Conservation (phyloP, 202 grass and related monocot species). For the Schoenoplectus tabernaemontani region DNA sequence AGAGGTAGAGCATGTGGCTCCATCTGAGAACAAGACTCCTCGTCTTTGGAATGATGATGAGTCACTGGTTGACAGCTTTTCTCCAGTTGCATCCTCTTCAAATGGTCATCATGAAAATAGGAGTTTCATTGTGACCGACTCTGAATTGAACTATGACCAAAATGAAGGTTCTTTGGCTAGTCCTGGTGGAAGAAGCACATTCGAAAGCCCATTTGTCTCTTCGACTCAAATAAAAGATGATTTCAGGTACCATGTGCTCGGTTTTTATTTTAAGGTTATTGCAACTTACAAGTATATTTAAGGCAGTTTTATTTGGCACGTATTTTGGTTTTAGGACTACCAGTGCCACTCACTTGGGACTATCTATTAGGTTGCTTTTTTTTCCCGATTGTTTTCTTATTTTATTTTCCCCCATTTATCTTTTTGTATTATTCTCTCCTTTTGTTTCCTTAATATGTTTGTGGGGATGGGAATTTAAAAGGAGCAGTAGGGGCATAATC, state of each 20-base stretch:
- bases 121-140: conserved; percentile 41
- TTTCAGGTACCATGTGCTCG: conserved; percentile 43
- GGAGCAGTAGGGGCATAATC: background rate
- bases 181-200: conserved; percentile 64
- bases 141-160: conserved; percentile 63
- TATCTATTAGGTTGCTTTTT: background rate
- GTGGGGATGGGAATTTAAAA: background rate
- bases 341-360: background rate
- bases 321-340: background rate
- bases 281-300: background rate
- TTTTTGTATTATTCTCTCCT: background rate
- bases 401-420: background rate
- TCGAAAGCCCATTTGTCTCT: conserved; percentile 73
- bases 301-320: background rate
- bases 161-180: conserved; percentile 67
- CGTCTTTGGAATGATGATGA: conserved; percentile 67
- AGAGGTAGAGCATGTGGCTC: conserved; percentile 53
- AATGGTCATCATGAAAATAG: conserved; percentile 61
- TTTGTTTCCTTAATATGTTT: background rate
- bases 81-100: conserved; percentile 63
- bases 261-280: background rate
- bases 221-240: conserved; percentile 59
- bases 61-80: conserved; percentile 39
- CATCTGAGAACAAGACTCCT: conserved; percentile 42
- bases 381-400: background rate